Base-by-base conservation (phyloP, 352 stramenopile species). In the Pythium rishiriense region DNA sequence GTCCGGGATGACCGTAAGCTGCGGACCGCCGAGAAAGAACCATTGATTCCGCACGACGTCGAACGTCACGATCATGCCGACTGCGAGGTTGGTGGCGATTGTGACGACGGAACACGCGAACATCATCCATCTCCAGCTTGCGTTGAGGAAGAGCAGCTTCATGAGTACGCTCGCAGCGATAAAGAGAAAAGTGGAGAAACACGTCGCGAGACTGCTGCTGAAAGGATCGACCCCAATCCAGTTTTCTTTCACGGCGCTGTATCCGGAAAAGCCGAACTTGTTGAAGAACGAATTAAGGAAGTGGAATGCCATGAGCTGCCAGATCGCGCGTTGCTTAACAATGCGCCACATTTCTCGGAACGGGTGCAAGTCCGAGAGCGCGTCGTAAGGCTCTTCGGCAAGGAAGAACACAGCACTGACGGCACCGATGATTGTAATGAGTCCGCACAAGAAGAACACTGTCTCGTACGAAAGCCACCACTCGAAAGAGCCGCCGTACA, bases 251-350 rank as follows among this genome's bases (percentile, higher is more conserved):
- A 87, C 74, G 3, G 78, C 77, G 51, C 72, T 73, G 50, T 81
- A 76, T 19, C 70, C 76, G 1, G 79, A 81, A 50, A 88, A 83
- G 41, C 72, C 73, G 49, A 88, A 74, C 50, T 66, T 78, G 60
- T 66, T 78, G 43, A 91, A 78, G 68, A 92, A 81, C 43, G 76
- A 78, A 39, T 88, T 83, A 61, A 87, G 73, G 39, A 88, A 87
- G 53, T 85, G 74, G 68, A 86, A 90, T 15, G 75, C 70, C 58
- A 88, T 80, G 26, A 89, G 61, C 63, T 89, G 77, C 76, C 78
- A 90, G 59, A 93, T 83, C 10, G 80, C 83, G 52, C 81, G 78
- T 42, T 87, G 74, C 70, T 92, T 74, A 29, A 93, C 64, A 48
- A 91, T 84, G 35, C 76, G 72, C 79, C 79, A 91, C 71, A 92